Conservation (phyloP, 1,139 yeast species). For the Candida pseudoviswanathii region DNA sequence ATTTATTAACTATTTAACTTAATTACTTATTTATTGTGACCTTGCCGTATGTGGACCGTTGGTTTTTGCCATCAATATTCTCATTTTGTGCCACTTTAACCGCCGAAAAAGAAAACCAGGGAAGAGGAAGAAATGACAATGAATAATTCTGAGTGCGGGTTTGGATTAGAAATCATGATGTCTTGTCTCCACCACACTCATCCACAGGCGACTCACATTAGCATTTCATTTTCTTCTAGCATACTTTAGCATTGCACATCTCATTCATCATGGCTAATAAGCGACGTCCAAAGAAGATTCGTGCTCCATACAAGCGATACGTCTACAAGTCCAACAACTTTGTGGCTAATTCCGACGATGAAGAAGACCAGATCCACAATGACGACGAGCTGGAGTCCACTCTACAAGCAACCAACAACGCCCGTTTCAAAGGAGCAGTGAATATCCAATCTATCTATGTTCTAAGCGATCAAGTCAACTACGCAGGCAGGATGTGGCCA, state of each 20-base stretch:
- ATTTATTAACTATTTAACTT: not conserved
- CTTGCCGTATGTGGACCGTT: not conserved
- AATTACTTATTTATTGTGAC: not conserved
- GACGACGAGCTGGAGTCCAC: slow-evolving; percentile 12
- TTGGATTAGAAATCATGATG: not conserved
- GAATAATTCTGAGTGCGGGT: not conserved
- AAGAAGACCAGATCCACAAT: slow-evolving; percentile 25
- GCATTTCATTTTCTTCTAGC: too few relatives aligned
- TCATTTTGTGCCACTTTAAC: not conserved
- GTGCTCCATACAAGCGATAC: slow-evolving; percentile 76
- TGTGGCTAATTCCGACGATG: slow-evolving; percentile 36
- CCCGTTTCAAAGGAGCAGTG: slow-evolving; percentile 32
- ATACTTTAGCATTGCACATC: too few relatives aligned
- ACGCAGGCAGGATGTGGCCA: slow-evolving; percentile 41
- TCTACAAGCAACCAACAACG: slow-evolving; percentile 25
- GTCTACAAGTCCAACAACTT: slow-evolving; percentile 61
- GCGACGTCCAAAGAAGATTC: slow-evolving; percentile 77
- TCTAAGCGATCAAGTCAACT: slow-evolving; percentile 26
- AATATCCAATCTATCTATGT: slow-evolving; percentile 40
- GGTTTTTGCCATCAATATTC: not conserved
- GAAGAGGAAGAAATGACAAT: not conserved
- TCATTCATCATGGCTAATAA: slow-evolving; percentile 67
- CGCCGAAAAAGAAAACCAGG: not conserved
- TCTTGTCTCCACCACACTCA: not conserved
- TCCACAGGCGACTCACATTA: too few relatives aligned